Conservation (phyloP, 148 eudicot species). For the Polygonum aviculare region DNA sequence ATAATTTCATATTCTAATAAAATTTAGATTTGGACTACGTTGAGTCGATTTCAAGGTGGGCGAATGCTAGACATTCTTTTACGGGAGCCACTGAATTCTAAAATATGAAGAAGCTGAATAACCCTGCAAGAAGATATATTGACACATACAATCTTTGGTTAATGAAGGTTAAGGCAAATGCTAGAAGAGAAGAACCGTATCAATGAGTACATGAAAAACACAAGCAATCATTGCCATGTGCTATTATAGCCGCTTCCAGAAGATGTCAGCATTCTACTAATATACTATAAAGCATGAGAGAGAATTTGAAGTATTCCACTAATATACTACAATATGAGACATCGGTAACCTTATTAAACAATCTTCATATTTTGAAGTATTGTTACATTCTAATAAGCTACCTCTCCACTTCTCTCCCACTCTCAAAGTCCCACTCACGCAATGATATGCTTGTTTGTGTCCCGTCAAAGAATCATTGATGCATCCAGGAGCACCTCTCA, state of each 20-base stretch:
- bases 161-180: not conserved
- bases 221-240: not conserved
- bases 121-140: conserved; percentile 17
- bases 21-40: too few relatives aligned
- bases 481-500: conserved; percentile 94
- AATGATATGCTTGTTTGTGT: conserved; percentile 31
- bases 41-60: too few relatives aligned
- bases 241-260: not conserved
- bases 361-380: not conserved
- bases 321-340: not conserved
- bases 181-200: not conserved
- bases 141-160: not conserved
- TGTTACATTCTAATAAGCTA: not conserved
- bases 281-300: not conserved
- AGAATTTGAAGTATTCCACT: too few relatives aligned
- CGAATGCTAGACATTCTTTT: conserved; percentile 97
- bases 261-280: not conserved
- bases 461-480: conserved; percentile 58
- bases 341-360: conserved; percentile 12
- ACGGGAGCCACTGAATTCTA: conserved; percentile 93
- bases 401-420: conserved; percentile 31
- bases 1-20: too few relatives aligned
- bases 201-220: not conserved
- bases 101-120: conserved; percentile 70
- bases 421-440: conserved; percentile 29